Base-by-base conservation (phyloP, 2,329 filamentous ascomycete species). In the Macroventuria anomochaeta region DNA sequence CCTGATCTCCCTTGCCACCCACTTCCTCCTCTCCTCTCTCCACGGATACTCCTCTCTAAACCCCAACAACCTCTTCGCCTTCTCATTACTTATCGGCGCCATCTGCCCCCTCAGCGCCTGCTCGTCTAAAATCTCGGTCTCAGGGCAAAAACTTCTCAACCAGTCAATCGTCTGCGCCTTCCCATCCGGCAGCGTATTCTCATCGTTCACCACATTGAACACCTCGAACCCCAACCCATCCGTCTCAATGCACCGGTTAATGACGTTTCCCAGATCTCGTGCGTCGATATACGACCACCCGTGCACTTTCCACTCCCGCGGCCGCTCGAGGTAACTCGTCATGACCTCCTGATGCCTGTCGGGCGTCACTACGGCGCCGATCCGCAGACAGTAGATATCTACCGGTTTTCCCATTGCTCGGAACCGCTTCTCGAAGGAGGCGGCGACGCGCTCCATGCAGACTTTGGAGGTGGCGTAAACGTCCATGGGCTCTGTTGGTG, bases 121-220 rank as follows among this genome's bases (percentile, higher is more conserved):
- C 49, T 81, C 75, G 42, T 81, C 73, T 25, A 77, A 80, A 42
- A 87, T 75, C 12, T 76, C 73, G 12, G 77, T 79, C 10, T 76
- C 69, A 0, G 83, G 83, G 54, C 77, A 80, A 2, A 71, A 64
- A 57, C 77, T 76, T 61, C 75, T 72, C 59, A 86, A 58, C 61
- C 84, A 84, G 41, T 80, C 75, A 38, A 72, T 71, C 0, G 80
- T 83, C 33, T 38, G 28, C 2, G 37, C 50, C 17, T 46, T 52
- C 76, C 77, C 31, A 70, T 70, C 40, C 69, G 58, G 52, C 17
- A 61, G 40, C 2, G 83, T 86, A 54, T 84, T 85, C 13, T 79
- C 81, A 64, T 85, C 80, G 63, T 87, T 87, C 0, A 83, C 84
- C 3, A 83, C 84, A 65, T 87, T 87, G 68, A 87, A 87, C 0